phyloP scores from a whole-genome alignment of 495 filamentous ascomycete species.

The Geopyxis carbonaria region DNA sequence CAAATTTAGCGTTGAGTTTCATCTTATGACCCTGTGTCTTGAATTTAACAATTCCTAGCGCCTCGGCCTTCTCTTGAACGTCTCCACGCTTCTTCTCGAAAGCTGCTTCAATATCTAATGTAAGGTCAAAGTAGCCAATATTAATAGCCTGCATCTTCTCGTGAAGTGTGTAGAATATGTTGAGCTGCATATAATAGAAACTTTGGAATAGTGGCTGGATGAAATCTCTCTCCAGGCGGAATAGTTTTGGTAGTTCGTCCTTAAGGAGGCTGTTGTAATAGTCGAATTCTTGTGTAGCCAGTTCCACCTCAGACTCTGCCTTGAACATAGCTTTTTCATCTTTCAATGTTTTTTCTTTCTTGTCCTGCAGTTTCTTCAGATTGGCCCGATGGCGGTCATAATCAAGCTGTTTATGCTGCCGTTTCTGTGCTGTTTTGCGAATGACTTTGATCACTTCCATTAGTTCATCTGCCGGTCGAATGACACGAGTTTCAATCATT shows the following conservation, averaged over 20 bases:
- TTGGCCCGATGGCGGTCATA: slow-evolving; percentile 71
- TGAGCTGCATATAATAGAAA: slow-evolving; percentile 99
- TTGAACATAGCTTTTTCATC: slow-evolving; percentile 97
- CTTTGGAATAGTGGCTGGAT: slow-evolving; percentile 95
- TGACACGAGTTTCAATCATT: slow-evolving; percentile 87
- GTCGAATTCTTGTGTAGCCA: slow-evolving; percentile 86
- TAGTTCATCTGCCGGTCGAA: slow-evolving; percentile 86
- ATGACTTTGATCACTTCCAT: slow-evolving; percentile 90
- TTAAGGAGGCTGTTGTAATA: slow-evolving; percentile 95
- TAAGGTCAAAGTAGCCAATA: slow-evolving; percentile 93
- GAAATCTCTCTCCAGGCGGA: slow-evolving; percentile 84
- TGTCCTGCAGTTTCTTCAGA: slow-evolving; percentile 88
- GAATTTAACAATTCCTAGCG: slow-evolving; percentile 67
- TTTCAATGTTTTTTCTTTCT: slow-evolving; percentile 90
- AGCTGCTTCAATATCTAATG: slow-evolving; percentile 72
- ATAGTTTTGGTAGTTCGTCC: slow-evolving; percentile 84
- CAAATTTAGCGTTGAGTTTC: slow-evolving; percentile 15
- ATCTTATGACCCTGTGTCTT: slow-evolving; percentile 55
- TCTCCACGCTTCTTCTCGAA: slow-evolving; percentile 77
- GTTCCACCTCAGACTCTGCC: slow-evolving; percentile 79
- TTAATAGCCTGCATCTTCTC: slow-evolving; percentile 94
- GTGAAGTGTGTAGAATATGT: slow-evolving; percentile 97
- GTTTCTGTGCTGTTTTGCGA: slow-evolving; percentile 72
- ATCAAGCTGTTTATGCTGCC: slow-evolving; percentile 94
- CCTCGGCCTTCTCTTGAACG: slow-evolving; percentile 66